These are phyloP conservation scores for Boletus fagicola DNA, from an alignment of 768 basidiomycete genomes.

Conservation along the genomic window DNA sequence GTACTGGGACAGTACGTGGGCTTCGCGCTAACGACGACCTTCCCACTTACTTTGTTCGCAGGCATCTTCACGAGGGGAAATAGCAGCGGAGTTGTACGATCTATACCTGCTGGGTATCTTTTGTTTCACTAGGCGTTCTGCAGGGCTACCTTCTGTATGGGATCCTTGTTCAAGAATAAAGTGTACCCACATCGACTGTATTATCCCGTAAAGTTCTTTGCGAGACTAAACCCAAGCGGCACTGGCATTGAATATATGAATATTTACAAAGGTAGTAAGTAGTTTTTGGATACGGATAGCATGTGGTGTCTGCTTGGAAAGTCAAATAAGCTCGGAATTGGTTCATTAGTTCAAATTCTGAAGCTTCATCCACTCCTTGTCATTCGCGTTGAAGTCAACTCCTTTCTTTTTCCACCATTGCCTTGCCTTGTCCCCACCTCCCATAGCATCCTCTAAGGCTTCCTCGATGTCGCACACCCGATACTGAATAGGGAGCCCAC, in stretches of 20 bases:
- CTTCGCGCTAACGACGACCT: background rate
- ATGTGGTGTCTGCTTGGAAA: background rate
- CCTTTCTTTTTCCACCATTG: constrained; percentile 82
- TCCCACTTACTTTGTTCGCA: constrained; percentile 9
- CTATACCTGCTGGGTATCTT: constrained; percentile 6
- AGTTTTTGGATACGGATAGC: background rate
- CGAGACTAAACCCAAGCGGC: constrained; percentile 2
- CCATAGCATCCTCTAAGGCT: constrained; percentile 83
- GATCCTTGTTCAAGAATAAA: constrained; percentile 6
- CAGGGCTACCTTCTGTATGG: background rate
- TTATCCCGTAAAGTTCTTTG: constrained; percentile 8
- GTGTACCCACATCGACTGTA: constrained; percentile 12
- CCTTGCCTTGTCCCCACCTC: constrained; percentile 71
- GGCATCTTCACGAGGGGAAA: constrained; percentile 34
- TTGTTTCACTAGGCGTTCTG: constrained; percentile 1
- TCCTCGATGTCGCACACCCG: constrained; percentile 92
- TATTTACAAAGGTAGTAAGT: constrained; percentile 1
- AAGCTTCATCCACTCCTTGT: constrained; percentile 86
- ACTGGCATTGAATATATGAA: constrained; percentile 1
- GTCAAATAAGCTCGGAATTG: background rate
- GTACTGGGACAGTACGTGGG: constrained; percentile 66
- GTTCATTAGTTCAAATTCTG: constrained; percentile 61
- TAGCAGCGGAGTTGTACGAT: background rate
- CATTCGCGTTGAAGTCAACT: constrained; percentile 78
- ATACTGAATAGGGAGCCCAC: constrained; percentile 76